Evolutionary conservation across 2,329 filamentous ascomycete genomes (phyloP), one percentile per base, ranked within the genome.

Genomic region (Fusarium luffae): DNA sequence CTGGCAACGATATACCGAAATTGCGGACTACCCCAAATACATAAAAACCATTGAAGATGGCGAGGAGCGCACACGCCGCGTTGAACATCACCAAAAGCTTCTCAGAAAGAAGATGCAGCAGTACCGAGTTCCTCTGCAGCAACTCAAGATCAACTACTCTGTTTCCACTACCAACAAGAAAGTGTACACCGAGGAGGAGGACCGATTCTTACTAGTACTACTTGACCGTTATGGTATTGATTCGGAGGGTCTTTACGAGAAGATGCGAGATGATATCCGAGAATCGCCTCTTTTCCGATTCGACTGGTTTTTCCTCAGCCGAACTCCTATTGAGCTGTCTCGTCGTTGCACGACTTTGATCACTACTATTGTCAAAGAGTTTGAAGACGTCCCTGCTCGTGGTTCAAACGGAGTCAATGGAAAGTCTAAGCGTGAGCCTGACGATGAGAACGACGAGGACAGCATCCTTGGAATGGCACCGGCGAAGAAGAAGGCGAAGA

Each of bases 81-180:
- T 95, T 63, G 93, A 96, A 71, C 92, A 97, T 78, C 95, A 98
- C 80, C 92, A 93, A 68, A 95, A 97, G 81, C 91, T 98, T 84
- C 87, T 99, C 58, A 90, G 91, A 69, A 97, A 94, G 87, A 99
- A 99, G 88, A 92, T 99, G 87, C 88, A 91, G 74, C 93, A 96
- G 85, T 98, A 97, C 79, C 92, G 96, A n/a, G 95, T 98, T 51
- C 97, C 96, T 25, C 86, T 99, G 18, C 96, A 99, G 80, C 96
- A 99, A 81, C 89, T 99, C 76, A 97, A 97, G 85, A 94, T 99
- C 84, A 98, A 97, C 82, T 99, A 99, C 81, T 97, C 94, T 0
- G 96, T 99, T 28, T 97, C 94, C 9, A 99, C 96, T 4, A 99
- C 97, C 12, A 99, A 99, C 88, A 99, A 99, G 85, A 99, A 99